phyloP scores from a whole-genome alignment of 805 yeast species.

The Kluyveromyces nonfermentans region DNA sequence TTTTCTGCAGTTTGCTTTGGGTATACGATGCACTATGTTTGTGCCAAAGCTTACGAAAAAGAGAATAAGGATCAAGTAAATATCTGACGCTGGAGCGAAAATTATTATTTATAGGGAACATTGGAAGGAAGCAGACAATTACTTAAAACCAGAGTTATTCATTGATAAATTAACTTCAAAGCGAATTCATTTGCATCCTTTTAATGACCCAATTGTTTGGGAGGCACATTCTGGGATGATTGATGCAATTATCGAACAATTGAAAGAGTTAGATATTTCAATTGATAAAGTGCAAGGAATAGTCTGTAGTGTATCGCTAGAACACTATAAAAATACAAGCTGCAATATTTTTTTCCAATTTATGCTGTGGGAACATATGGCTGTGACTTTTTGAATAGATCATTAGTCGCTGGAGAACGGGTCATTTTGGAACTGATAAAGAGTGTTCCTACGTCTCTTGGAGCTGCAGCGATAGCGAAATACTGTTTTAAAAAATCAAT shows the following conservation, averaged over 20 bases:
- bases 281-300: constrained; percentile 33
- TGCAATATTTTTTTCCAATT: constrained; percentile 32
- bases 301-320: constrained; percentile 41
- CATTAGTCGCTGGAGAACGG: constrained; percentile 38
- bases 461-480: constrained; percentile 48
- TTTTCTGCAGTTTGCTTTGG: constrained; percentile 33
- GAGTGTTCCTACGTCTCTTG: constrained; percentile 56
- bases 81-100: constrained; percentile 39
- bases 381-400: constrained; percentile 47
- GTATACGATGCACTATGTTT: constrained; percentile 45
- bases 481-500: constrained; percentile 38
- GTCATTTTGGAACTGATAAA: constrained; percentile 37
- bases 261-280: constrained; percentile 16
- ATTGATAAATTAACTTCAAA: constrained; percentile 2
- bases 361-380: constrained; percentile 53
- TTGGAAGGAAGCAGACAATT: constrained; percentile 43
- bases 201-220: constrained; percentile 43
- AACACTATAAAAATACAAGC: constrained; percentile 33
- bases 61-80: constrained; percentile 35
- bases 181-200: constrained; percentile 43
- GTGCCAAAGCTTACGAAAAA: constrained; percentile 42
- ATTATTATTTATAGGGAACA: constrained; percentile 37
- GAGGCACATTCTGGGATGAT: constrained; percentile 43
- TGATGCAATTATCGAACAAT: constrained; percentile 33
- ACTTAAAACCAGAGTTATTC: constrained; percentile 28